Base-by-base conservation (phyloP, 805 yeast species). In the Yamadazyma takamatsuzukensis region DNA sequence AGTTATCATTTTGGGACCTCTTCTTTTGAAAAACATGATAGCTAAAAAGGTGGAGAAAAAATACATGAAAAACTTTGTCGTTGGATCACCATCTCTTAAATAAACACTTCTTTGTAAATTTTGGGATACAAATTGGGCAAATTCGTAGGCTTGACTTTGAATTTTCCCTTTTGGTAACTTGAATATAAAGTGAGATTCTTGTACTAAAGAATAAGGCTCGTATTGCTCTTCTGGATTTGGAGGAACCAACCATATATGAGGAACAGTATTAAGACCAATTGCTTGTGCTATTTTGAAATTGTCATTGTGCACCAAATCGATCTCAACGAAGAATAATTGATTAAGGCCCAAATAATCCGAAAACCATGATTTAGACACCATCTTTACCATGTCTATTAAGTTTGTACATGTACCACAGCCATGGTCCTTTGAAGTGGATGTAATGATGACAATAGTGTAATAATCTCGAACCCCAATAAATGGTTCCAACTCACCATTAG, bases 161-260 rank as follows among this genome's bases (percentile, higher is more conserved):
- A 42, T 54, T 19, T 41, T 40, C 21, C 53, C 64, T 51, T 36
- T 59, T 43, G 64, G 70, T 45, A 60, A 59, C 60, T 41, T 49
- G 46, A 59, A 68, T 17, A 52, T 48, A 16, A 51, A 59, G 31
- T 60, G 63, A 5, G 54, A 49, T 27, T 56, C 64, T 15, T 41
- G 45, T 10, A 53, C 44, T 17, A 53, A 48, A 19, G 50, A 47
- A 32, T 27, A 42, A 18, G 43, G 51, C 5, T 47, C 43, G 13
- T 44, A 47, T 13, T 43, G 48, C 4, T 52, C 56, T 16, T 33
- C 24, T 14, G 39, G 41, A 27, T 49, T 53, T 3, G 78, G 82
- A 3, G 88, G 87, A 34, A 74, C 68, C 2, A 82, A 59, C 77
- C 87, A 76, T n/a, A 80, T 43, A 38, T 76, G 79, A 1, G 94